Evolutionary conservation across 345 rosid genomes (phyloP), one percentile per base, ranked within the genome.

Genomic region (Gossypium stocksii): DNA sequence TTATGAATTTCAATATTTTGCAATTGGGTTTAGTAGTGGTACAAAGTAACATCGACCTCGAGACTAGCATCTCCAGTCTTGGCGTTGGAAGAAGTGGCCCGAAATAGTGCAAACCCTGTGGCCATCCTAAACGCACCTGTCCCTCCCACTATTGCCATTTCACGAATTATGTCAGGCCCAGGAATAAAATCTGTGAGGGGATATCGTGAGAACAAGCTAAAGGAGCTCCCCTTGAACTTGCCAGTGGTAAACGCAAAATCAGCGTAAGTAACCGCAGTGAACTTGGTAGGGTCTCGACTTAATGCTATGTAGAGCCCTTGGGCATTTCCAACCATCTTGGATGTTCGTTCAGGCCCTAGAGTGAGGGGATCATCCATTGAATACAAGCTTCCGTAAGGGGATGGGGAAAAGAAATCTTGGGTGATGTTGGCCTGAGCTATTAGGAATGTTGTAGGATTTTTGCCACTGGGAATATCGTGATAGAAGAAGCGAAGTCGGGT

Each of bases 71-170:
- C 80, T 4, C 85, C 84, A 2, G 41, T 85, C 2, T 78, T 78
- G 44, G 29, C 68, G 25, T 83, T 77, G 0, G 85, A 49, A 14
- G 10, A 34, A 51, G 61, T 67, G 1, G 87, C 79, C 38, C 74
- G 82, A 2, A 83, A 43, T 10, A 63, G 44, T 0, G 77, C 81
- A 52, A 79, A 85, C 6, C 90, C 89, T 80, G 70, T 80, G 1
- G 88, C 84, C 87, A 87, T 77, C 76, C 79, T 85, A 22, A 87
- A 84, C 34, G 38, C 67, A 2, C 87, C 87, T 70, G 87, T 85
- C 0, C 88, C 90, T 29, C 64, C 64, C 38, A 60, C 64, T 1
- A 60, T 25, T 13, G 64, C 64, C n/a, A 60, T 13, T 60, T 60
- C 64, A 60, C 34, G 17, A 20, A 56, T 10, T 9, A 9, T 10